Percentiles rank a stretch among this genome's conserved stretches.
Conservation (phyloP, 2,329 filamentous ascomycete species). For the Pseudogymnoascus sp. region DNA sequence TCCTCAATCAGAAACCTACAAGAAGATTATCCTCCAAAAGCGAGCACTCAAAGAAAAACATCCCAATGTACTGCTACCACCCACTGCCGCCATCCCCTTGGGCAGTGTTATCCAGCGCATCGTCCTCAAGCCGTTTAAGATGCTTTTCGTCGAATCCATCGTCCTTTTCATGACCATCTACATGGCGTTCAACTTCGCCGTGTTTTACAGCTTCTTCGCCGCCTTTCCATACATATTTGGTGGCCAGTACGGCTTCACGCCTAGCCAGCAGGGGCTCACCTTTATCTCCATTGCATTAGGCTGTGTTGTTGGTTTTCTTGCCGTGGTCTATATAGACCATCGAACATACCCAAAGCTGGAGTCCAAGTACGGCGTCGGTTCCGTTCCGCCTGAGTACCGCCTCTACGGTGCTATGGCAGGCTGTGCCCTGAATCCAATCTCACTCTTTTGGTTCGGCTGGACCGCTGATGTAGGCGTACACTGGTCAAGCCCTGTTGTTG, state of each 20-base stretch:
- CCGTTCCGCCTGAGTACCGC: slow-evolving; percentile 43
- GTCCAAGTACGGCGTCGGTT: neutral
- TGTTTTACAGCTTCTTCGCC: slow-evolving; percentile 45
- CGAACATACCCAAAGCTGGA: slow-evolving; percentile 7
- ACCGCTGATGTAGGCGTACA: slow-evolving; percentile 35
- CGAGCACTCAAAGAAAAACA: slow-evolving; percentile 4
- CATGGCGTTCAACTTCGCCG: slow-evolving; percentile 42
- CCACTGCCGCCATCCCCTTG: slow-evolving; percentile 7
- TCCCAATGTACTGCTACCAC: neutral
- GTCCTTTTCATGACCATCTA: slow-evolving; percentile 47
- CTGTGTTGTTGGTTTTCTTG: slow-evolving; percentile 11
- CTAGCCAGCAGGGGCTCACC: slow-evolving; percentile 18
- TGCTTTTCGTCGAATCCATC: slow-evolving; percentile 56
- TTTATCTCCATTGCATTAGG: slow-evolving; percentile 10
- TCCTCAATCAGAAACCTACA: slow-evolving; percentile 16
- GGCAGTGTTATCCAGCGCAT: slow-evolving; percentile 14
- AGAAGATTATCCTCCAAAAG: slow-evolving; percentile 11
- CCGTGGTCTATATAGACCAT: slow-evolving; percentile 7
- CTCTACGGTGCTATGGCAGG: slow-evolving; percentile 50
- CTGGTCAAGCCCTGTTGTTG: slow-evolving; percentile 40
- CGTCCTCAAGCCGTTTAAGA: slow-evolving; percentile 36
- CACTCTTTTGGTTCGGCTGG: slow-evolving; percentile 53
- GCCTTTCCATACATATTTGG: slow-evolving; percentile 41
- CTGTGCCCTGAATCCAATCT: slow-evolving; percentile 39
- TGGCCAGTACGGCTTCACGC: slow-evolving; percentile 34